Conservation (phyloP, 805 yeast species). For the Wickerhamomyces pijperi region DNA sequence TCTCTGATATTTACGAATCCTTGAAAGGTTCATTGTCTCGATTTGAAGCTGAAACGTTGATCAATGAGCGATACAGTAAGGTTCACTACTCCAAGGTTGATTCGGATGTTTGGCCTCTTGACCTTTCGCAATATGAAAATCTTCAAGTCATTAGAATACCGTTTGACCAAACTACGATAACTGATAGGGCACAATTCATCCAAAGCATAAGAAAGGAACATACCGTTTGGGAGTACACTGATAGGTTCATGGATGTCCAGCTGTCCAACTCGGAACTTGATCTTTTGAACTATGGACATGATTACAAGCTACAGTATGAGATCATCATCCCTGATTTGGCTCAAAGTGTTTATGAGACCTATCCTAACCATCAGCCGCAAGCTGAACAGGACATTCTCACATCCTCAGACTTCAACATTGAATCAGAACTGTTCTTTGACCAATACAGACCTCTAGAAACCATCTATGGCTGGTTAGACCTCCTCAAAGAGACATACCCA, state of each 20-base stretch:
- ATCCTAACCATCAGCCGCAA: no score
- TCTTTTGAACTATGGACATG: not conserved
- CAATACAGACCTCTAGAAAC: slow-evolving; percentile 59
- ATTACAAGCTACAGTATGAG: slow-evolving; percentile 6
- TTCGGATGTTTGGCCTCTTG: slow-evolving; percentile 10
- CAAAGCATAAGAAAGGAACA: slow-evolving; percentile 6
- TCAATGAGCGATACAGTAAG: no score
- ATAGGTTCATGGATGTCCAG: slow-evolving; percentile 35
- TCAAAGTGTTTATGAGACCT: slow-evolving; percentile 44
- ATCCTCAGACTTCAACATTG: slow-evolving; percentile 6
- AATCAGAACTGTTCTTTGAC: slow-evolving; percentile 51
- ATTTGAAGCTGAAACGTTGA: not conserved
- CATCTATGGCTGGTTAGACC: slow-evolving; percentile 62
- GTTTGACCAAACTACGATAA: not conserved
- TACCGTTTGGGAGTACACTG: slow-evolving; percentile 40
- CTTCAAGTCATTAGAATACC: slow-evolving; percentile 11
- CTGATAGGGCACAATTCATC: slow-evolving; percentile 1
- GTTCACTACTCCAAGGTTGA: not conserved
- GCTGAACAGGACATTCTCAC: no score
- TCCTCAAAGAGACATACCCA: slow-evolving; percentile 52
- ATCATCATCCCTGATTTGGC: slow-evolving; percentile 46
- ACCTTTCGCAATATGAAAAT: slow-evolving; percentile 13
- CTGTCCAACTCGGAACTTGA: slow-evolving; percentile 8
- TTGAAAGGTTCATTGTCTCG: not conserved
- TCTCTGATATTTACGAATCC: not conserved